Conservation (phyloP, 768 basidiomycete genomes). For the Inosperma sp. region DNA sequence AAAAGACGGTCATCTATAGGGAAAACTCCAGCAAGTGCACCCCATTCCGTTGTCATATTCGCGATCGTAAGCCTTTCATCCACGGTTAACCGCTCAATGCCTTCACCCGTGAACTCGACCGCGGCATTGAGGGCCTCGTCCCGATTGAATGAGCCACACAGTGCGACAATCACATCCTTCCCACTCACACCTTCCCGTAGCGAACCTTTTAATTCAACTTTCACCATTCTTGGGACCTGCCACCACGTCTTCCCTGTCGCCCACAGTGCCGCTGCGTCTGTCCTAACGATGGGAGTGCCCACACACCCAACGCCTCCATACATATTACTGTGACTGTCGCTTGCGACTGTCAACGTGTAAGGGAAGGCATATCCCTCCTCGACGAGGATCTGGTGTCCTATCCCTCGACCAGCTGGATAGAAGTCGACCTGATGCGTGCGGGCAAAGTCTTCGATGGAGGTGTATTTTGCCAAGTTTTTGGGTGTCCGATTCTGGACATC, state of each 20-base stretch:
- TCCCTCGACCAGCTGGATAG: conserved; percentile 95
- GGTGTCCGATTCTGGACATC: conserved; percentile 93
- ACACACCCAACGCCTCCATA: conserved; percentile 98
- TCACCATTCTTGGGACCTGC: conserved; percentile 97
- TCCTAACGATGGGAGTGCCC: conserved; percentile 95
- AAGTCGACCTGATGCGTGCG: conserved; percentile 84
- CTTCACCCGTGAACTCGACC: conserved; percentile 93
- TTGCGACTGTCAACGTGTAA: conserved; percentile 90
- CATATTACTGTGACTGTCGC: conserved; percentile 97
- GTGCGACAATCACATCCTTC: conserved; percentile 96
- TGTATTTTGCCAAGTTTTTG: conserved; percentile 91
- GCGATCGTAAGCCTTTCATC: conserved; percentile 95
- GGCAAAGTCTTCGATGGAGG: conserved; percentile 87
- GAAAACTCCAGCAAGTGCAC: conserved; percentile 93
- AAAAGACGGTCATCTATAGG: conserved; percentile 81
- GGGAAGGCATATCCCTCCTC: conserved; percentile 99
- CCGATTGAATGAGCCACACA: conserved; percentile 92
- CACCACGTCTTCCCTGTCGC: conserved; percentile 99
- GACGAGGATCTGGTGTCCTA: conserved; percentile 95
- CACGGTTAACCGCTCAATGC: conserved; percentile 68
- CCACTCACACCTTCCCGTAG: conserved; percentile 90
- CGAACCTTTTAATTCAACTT: conserved; percentile 81
- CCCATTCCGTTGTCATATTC: conserved; percentile 99
- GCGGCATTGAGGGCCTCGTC: conserved; percentile 97
- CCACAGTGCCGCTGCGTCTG: conserved; percentile 94